phyloP scores from a whole-genome alignment of 768 basidiomycete species.

The Candolleomyces aberdarensis region DNA sequence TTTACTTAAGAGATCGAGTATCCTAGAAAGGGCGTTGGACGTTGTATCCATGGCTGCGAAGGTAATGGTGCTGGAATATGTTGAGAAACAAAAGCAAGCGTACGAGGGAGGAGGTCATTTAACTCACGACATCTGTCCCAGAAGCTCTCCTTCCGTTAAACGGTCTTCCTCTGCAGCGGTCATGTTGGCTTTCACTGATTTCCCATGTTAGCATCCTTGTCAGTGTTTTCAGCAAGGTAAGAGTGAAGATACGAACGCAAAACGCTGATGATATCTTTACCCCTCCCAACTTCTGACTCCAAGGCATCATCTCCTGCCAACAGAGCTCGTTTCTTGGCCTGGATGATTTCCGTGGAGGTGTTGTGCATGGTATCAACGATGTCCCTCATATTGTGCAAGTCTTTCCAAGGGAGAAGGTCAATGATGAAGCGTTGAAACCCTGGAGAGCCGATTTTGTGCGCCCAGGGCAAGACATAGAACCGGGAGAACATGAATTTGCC shows the following conservation, averaged over 20 bases:
- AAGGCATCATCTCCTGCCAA: constrained; percentile 29
- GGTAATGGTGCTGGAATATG: constrained; percentile 16
- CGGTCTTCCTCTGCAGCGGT: constrained; percentile 25
- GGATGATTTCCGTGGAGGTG: constrained; percentile 30
- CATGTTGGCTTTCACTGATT: constrained; percentile 35
- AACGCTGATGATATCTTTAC: constrained; percentile 42
- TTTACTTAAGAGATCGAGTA: constrained; percentile 15
- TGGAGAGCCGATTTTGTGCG: constrained; percentile 22
- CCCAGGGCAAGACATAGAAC: constrained; percentile 12
- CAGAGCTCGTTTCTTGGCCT: constrained; percentile 31
- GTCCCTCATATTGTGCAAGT: constrained; percentile 6
- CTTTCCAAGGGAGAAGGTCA: constrained; percentile 3
- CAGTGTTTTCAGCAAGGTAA: background rate
- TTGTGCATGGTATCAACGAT: constrained; percentile 30
- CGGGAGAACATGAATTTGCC: background rate
- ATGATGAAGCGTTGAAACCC: constrained; percentile 20
- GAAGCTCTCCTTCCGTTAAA: constrained; percentile 31
- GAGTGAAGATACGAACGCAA: constrained; percentile 25
- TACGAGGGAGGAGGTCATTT: background rate
- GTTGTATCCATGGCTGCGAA: constrained; percentile 25
- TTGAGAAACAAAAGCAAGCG: background rate
- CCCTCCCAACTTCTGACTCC: constrained; percentile 28
- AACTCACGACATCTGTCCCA: constrained; percentile 27
- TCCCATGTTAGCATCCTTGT: background rate
- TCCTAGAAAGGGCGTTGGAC: constrained; percentile 16